These are phyloP conservation scores for Acanthamoeba sp. DNA, from an alignment of 208 protist genomes.

Conservation along the genomic window DNA sequence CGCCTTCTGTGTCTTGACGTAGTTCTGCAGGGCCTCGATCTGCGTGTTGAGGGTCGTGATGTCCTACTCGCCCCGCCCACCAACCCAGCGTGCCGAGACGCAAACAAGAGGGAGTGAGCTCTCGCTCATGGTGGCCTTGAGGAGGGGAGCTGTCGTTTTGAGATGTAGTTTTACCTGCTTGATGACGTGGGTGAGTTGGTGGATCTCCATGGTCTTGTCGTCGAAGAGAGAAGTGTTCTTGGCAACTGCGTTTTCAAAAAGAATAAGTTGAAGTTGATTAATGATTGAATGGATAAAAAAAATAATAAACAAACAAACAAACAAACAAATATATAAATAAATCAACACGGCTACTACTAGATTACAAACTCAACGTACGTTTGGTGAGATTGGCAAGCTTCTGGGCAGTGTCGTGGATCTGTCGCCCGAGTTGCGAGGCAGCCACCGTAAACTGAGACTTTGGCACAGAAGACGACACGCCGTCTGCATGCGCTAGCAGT, in stretches of 20 bases:
- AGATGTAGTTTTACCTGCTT: constrained; percentile 28
- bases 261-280: not conserved
- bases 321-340: not conserved
- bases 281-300: not conserved
- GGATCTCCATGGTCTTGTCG: constrained; percentile 59
- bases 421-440: not conserved
- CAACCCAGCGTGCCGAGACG: too few relatives aligned
- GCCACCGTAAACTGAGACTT: constrained; percentile 40
- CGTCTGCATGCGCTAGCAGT: constrained; percentile 1
- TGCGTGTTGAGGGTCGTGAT: constrained; percentile 43
- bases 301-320: not conserved
- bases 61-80: constrained; percentile 27
- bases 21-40: constrained; percentile 58
- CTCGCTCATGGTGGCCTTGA: too few relatives aligned
- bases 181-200: constrained; percentile 49
- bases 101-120: not conserved
- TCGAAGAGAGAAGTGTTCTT: constrained; percentile 54
- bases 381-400: constrained; percentile 61
- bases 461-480: not conserved
- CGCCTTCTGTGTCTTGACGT: constrained; percentile 30
- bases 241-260: constrained; percentile 7
- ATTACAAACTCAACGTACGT: not conserved
- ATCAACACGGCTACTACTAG: not conserved
- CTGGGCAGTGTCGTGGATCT: constrained; percentile 50
- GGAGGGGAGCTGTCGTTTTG: too few relatives aligned